Base-by-base conservation (phyloP, 805 yeast genomes). In the Saccharomyces kudriavzevii region DNA sequence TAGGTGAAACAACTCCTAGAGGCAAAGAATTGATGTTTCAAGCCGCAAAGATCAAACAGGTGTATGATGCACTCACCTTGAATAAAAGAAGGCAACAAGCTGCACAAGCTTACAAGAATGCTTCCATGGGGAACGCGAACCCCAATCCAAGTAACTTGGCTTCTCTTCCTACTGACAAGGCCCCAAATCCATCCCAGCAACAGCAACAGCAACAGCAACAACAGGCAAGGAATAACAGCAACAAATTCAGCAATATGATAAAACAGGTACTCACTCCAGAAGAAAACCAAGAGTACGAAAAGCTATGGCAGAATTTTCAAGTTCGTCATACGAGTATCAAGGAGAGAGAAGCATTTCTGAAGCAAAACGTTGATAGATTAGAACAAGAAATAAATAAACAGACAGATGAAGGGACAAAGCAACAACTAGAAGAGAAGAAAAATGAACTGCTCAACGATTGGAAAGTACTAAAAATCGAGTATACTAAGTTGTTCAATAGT, bases 1-100 rank as follows among this genome's bases (percentile, higher is more conserved):
- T 84, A 0, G 88, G 89, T 2, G 74, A 75, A 31, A 80, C 77
- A 26, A 77, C 84, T 0, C 82, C 79, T 0, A 81, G 75, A 54
- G 89, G 89, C 20, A 79, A 80, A 59, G 83, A 81, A 56, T 85
- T 84, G 60, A 69, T 80, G 59, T 75, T 74, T 55, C 81, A 79
- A 56, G 89, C 89, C 2, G 82, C 84, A 47, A 78, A 77, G 52
- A 81, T 85, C 57, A 84, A 81, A 64, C 79, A 79, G 47, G 74
- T 85, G 31, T 73, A 85, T 62, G 71, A 83, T 50, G 79, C 78
- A 52, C 81, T 79, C 60, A 79, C 57, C 75, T 77, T 60, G 61
- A 70, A 59, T 52, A 62, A 63, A 53, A 71, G 59, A 56, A 62
- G 63, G 56, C 69, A 63, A 57, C 70, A 59, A 52, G 61, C 61